A percentile compares a stretch with the other conserved stretches of the same genome.
phyloP scores from a whole-genome alignment of 495 filamentous ascomycete genomes.

The Cercophora scortea region DNA sequence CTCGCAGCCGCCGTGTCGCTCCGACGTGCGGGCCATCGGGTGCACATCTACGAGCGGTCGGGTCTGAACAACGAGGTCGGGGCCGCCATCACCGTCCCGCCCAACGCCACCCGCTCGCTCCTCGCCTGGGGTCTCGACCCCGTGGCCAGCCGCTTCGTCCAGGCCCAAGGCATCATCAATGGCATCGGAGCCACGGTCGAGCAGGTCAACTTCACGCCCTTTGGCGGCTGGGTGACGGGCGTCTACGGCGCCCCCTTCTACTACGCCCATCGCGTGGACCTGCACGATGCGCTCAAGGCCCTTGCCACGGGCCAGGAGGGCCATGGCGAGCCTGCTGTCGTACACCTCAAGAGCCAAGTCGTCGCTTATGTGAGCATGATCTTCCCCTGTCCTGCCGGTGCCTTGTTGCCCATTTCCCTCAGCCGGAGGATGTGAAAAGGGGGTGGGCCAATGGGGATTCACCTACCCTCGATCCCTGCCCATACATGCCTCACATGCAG shows the following conservation, averaged over 20 bases:
- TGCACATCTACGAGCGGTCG: slow-evolving; percentile 46
- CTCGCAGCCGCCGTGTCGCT: slow-evolving; percentile 43
- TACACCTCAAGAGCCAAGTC: slow-evolving; percentile 21
- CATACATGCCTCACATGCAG: too few species aligned
- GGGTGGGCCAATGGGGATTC: too few species aligned
- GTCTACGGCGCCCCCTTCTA: slow-evolving; percentile 13
- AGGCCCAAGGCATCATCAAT: slow-evolving; percentile 20
- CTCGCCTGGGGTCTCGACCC: slow-evolving; percentile 37
- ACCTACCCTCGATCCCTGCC: too few species aligned
- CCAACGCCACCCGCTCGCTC: slow-evolving; percentile 41
- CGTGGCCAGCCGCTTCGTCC: slow-evolving; percentile 20
- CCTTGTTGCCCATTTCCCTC: neutral
- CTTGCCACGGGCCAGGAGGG: slow-evolving; percentile 30
- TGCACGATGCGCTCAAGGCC: slow-evolving; percentile 33
- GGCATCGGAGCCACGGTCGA: slow-evolving; percentile 24
- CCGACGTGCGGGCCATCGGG: slow-evolving; percentile 40
- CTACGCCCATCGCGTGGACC: slow-evolving; percentile 27
- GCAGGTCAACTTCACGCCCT: slow-evolving; percentile 21
- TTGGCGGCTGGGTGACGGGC: slow-evolving; percentile 4
- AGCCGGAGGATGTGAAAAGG: too few species aligned
- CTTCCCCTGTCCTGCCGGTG: slow-evolving; percentile 6
- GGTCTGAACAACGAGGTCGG: slow-evolving; percentile 43
- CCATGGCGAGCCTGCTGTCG: slow-evolving; percentile 24
- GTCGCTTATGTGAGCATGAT: slow-evolving; percentile 17
- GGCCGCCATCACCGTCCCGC: slow-evolving; percentile 44